These are phyloP conservation scores for Hypomyces perniciosus DNA, from an alignment of 2,329 filamentous ascomycete genomes.

Conservation along the genomic window DNA sequence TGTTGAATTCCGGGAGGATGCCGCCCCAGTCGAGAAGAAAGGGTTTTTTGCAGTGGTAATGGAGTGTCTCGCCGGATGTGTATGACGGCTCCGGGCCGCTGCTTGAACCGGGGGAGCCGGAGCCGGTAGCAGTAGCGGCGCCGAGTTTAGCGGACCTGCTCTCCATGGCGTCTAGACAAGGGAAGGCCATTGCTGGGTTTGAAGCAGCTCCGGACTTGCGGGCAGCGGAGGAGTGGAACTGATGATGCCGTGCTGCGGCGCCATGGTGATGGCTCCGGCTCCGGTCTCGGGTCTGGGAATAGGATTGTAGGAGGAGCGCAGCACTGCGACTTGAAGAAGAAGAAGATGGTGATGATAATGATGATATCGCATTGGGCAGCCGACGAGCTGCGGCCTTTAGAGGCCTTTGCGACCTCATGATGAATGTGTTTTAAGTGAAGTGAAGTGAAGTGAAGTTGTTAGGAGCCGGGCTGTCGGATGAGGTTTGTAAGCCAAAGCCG, in stretches of 20 bases:
- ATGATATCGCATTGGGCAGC: conserved; percentile 4
- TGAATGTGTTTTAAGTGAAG: background rate
- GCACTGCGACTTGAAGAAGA: conserved; percentile 34
- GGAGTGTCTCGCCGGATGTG: conserved; percentile 77
- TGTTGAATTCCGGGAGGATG: conserved; percentile 77
- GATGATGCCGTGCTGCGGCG: background rate
- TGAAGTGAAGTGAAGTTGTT: background rate
- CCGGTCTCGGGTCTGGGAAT: too few species aligned
- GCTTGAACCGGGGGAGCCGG: conserved; percentile 20
- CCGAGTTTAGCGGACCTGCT: conserved; percentile 68
- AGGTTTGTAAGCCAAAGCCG: background rate
- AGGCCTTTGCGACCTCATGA: conserved; percentile 14
- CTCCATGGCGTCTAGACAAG: conserved; percentile 82
- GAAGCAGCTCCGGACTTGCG: conserved; percentile 42
- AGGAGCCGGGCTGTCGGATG: background rate
- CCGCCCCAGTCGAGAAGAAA: conserved; percentile 92
- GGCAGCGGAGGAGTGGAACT: conserved; percentile 16
- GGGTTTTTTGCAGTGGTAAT: conserved; percentile 66
- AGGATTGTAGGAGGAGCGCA: too few species aligned
- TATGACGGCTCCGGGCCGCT: conserved; percentile 86
- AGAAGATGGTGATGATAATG: conserved; percentile 17
- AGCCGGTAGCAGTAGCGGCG: conserved; percentile 26
- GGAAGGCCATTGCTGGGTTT: conserved; percentile 83
- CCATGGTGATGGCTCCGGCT: conserved; percentile 16
- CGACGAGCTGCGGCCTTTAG: conserved; percentile 11